phyloP scores from a whole-genome alignment of 2,329 filamentous ascomycete species.

The Torrubiella hemipterigena region DNA sequence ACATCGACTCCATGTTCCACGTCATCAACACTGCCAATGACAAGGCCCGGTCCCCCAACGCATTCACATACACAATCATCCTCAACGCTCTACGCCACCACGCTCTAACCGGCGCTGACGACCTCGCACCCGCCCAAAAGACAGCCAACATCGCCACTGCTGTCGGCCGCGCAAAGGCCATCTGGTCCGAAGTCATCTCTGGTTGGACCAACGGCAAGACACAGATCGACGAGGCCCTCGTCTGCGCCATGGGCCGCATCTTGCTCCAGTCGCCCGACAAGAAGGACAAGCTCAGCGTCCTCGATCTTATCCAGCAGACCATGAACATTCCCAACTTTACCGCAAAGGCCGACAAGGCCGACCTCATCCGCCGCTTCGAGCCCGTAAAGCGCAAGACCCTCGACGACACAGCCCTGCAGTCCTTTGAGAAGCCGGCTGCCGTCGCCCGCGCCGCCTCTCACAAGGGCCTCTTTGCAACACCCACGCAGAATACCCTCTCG shows the following conservation, averaged over 20 bases:
- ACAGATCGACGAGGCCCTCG: constrained; percentile 63
- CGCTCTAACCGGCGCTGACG: constrained; percentile 8
- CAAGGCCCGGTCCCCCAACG: constrained; percentile 49
- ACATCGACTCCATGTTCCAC: constrained; percentile 72
- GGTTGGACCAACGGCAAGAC: constrained; percentile 64
- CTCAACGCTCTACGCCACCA: constrained; percentile 57
- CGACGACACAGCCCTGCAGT: neutral
- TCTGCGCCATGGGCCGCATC: constrained; percentile 69
- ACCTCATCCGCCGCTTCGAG: neutral
- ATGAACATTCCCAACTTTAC: constrained; percentile 57
- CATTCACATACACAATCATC: constrained; percentile 68
- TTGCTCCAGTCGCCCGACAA: constrained; percentile 51
- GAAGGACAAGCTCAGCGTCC: constrained; percentile 56
- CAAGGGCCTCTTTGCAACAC: constrained; percentile 24
- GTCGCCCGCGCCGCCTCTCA: neutral
- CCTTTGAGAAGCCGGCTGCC: neutral
- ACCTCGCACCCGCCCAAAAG: constrained; percentile 17
- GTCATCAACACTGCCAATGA: constrained; percentile 63
- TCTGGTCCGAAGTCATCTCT: constrained; percentile 73
- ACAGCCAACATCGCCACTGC: constrained; percentile 26
- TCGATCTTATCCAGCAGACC: constrained; percentile 69
- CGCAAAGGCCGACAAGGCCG: constrained; percentile 3
- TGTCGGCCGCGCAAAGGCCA: constrained; percentile 53
- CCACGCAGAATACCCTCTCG: constrained; percentile 50
- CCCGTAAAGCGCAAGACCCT: neutral